phyloP scores from a whole-genome alignment of 2,329 filamentous ascomycete genomes.

The Ophiostoma australiae region DNA sequence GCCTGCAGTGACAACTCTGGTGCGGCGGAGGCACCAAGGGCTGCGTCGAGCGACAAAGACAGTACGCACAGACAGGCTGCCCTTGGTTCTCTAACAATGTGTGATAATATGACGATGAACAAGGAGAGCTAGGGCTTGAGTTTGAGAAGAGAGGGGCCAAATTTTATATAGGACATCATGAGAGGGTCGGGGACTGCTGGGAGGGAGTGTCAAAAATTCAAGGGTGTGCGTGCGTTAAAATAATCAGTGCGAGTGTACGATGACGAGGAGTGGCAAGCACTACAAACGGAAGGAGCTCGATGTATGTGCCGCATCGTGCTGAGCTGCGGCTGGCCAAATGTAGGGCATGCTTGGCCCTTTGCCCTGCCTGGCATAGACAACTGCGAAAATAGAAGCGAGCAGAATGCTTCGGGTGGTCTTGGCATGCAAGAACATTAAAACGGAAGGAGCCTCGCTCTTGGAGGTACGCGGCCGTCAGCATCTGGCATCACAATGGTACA shows the following conservation, averaged over 20 bases:
- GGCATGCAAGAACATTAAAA: not conserved
- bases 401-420: not conserved
- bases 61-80: no score
- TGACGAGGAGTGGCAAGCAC: not conserved
- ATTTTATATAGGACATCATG: not conserved
- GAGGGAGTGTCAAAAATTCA: not conserved
- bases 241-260: not conserved
- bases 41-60: no score
- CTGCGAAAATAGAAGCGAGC: not conserved
- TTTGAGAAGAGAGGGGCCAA: not conserved
- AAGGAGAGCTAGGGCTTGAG: not conserved
- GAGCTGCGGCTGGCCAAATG: not conserved
- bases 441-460: no score
- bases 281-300: not conserved
- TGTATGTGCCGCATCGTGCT: not conserved
- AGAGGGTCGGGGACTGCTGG: not conserved
- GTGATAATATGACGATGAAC: not conserved
- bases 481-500: no score
- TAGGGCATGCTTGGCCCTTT: not conserved
- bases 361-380: not conserved
- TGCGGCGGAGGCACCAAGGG: no score
- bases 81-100: not conserved
- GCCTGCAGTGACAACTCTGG: no score
- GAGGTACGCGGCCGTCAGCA: not conserved
- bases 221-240: not conserved